These are phyloP conservation scores for Claviceps sp. DNA, from an alignment of 2,329 filamentous ascomycete genomes.

Conservation along the genomic window DNA sequence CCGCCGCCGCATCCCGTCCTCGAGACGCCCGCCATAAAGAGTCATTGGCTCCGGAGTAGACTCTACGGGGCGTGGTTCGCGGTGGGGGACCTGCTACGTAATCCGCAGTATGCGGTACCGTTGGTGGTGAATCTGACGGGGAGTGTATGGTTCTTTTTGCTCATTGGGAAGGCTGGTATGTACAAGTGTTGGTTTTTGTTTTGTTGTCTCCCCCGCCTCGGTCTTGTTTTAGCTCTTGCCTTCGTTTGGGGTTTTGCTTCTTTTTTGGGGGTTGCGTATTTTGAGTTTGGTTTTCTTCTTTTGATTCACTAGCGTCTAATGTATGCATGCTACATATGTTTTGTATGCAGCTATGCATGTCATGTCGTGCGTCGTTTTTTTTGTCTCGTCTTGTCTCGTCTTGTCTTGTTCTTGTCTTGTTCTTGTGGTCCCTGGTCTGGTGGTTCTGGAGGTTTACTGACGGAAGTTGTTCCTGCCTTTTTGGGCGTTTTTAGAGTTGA, in stretches of 20 bases:
- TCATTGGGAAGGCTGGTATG: constrained; percentile 84
- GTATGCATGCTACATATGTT: too few species aligned
- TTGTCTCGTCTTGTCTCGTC: too few species aligned
- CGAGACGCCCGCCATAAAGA: constrained; percentile 33
- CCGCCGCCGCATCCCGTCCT: constrained; percentile 46
- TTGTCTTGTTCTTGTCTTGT: background rate
- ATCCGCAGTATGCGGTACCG: constrained; percentile 74
- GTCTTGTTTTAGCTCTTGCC: background rate
- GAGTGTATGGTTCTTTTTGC: constrained; percentile 89
- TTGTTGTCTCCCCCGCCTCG: background rate
- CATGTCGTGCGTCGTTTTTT: too few species aligned
- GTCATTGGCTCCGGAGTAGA: constrained; percentile 49
- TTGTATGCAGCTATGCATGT: too few species aligned
- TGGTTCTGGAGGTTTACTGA: background rate
- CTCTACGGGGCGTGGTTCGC: constrained; percentile 56
- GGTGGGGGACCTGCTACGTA: constrained; percentile 63
- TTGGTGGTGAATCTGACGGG: constrained; percentile 81
- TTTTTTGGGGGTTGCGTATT: background rate
- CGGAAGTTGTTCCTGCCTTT: background rate
- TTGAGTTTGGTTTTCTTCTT: background rate
- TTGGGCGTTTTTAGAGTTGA: constrained; percentile 49
- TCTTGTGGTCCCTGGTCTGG: too few species aligned
- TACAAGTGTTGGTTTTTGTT: background rate
- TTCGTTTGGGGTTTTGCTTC: too few species aligned
- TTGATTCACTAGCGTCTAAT: too few species aligned